Evolutionary conservation across 2,329 filamentous ascomycete species (phyloP), one percentile per base, ranked within the genome.

Genomic region (Colletotrichum tropicicola): DNA sequence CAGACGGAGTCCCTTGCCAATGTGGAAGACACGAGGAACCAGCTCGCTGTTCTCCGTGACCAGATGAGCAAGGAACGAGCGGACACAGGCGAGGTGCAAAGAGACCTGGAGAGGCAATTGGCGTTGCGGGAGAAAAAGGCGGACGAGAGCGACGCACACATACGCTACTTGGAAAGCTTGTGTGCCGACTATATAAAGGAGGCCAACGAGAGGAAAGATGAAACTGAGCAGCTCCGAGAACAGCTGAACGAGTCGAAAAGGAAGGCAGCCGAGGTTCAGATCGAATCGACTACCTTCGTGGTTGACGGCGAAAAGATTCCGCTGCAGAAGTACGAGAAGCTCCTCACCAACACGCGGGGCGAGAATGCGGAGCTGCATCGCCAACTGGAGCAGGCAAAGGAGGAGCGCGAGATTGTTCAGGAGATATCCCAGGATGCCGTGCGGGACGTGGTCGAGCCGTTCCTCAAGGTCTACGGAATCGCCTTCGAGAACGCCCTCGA

Each of bases 341-440:
- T 55, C 7, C 48, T 65, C 35, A n/a, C 21, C 19, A 65, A 65
- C 35, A 44, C 17, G 23, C 61, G 61, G 7, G 61, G 57, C n/a
- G 35, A 65, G 25, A 8, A 12, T 3, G 49, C 12, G 10, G 7
- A 51, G 9, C 21, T 65, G 12, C 15, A 51, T 17, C 17, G 32
- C 5, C 41, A n/a, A 12, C 21, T 65, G 9, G 9, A 49, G 2
- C 27, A 45, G 17, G 35, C 25, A 6, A 17, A 45, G 17, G 17
- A 43, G 3, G 49, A 65, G 5, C 48, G 23, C 10, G 51, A 54
- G 4, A 17, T 9, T 5, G 9, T 21, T 1, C 30, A 53, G 4
- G 37, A 45, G 15, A n/a, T 59, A n/a, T 5, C 54, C 13, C 4
- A 48, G 25, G 32, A 49, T 6, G 27, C 35, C 15, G 23, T 60